A percentile compares a stretch with the other conserved stretches of the same genome.
phyloP scores from a whole-genome alignment of 768 basidiomycete species.

The Pisolithus marmoratus region DNA sequence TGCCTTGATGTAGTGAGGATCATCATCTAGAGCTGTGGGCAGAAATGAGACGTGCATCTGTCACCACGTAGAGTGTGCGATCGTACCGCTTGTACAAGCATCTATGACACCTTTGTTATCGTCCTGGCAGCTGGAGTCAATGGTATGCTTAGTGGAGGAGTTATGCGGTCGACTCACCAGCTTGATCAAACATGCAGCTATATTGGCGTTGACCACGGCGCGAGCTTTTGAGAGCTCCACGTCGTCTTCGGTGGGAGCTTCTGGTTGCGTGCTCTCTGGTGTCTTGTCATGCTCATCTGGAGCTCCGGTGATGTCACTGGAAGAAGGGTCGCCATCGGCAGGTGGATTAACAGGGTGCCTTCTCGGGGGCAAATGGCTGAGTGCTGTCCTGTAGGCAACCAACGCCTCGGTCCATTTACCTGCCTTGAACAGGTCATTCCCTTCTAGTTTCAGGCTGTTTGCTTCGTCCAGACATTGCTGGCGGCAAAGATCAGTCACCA shows the following conservation, averaged over 20 bases:
- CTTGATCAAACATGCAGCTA: constrained; percentile 80
- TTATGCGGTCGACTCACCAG: constrained; percentile 43
- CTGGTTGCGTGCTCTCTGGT: constrained; percentile 9
- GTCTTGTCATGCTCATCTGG: constrained; percentile 15
- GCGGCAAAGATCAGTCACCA: constrained; percentile 1
- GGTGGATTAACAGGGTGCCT: constrained; percentile 15
- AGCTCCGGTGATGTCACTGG: constrained; percentile 9
- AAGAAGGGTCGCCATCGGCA: constrained; percentile 15
- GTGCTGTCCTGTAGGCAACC: constrained; percentile 59
- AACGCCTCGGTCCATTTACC: constrained; percentile 67
- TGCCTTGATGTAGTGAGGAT: constrained; percentile 82
- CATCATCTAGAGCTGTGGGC: constrained; percentile 73
- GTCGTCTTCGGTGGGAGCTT: constrained; percentile 32
- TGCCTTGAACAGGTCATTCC: constrained; percentile 68
- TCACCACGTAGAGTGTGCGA: neutral
- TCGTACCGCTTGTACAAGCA: constrained; percentile 70
- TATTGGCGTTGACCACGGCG: constrained; percentile 78
- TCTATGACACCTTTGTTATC: constrained; percentile 76
- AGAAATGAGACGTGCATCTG: constrained; percentile 1
- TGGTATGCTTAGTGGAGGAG: neutral
- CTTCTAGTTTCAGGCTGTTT: constrained; percentile 63
- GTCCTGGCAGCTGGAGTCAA: constrained; percentile 37
- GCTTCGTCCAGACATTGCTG: constrained; percentile 47
- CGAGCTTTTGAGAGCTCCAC: constrained; percentile 50
- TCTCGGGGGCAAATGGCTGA: constrained; percentile 59